Conservation (phyloP, 2,329 filamentous ascomycete species). For the Ophiostoma himal-ulmi region DNA sequence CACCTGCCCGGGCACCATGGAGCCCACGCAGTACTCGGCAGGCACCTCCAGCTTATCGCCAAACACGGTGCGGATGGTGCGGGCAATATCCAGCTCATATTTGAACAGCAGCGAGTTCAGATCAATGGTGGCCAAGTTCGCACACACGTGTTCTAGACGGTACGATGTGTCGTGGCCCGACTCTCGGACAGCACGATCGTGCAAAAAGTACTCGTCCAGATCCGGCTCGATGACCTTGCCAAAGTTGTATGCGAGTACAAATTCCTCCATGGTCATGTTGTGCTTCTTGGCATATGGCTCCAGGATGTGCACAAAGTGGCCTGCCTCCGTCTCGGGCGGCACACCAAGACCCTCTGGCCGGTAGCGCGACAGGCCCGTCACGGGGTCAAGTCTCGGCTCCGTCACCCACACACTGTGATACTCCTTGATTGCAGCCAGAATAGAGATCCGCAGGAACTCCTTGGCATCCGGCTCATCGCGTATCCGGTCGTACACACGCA, state of each 20-base stretch:
- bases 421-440: conserved; percentile 92
- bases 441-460: conserved; percentile 74
- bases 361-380: conserved; percentile 77
- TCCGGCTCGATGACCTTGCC: conserved; percentile 73
- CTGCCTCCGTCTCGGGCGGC: conserved; percentile 84
- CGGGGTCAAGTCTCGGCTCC: conserved; percentile 69
- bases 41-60: conserved; percentile 77
- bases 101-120: conserved; percentile 94
- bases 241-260: conserved; percentile 82
- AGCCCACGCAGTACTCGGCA: conserved; percentile 68
- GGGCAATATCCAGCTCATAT: conserved; percentile 89
- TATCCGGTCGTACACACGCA: conserved; percentile 89
- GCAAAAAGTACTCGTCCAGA: conserved; percentile 89
- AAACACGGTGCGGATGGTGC: conserved; percentile 78
- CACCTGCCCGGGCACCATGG: conserved; percentile 60
- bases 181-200: conserved; percentile 91
- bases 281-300: conserved; percentile 79
- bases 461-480: conserved; percentile 73
- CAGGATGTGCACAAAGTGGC: conserved; percentile 78
- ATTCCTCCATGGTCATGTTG: conserved; percentile 73
- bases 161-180: conserved; percentile 97
- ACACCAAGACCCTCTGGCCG: conserved; percentile 77
- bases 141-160: conserved; percentile 80
- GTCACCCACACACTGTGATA: conserved; percentile 86
- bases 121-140: conserved; percentile 86